Base-by-base conservation (phyloP, 2,329 filamentous ascomycete species). In the Aspergillus brunneoviolaceus region DNA sequence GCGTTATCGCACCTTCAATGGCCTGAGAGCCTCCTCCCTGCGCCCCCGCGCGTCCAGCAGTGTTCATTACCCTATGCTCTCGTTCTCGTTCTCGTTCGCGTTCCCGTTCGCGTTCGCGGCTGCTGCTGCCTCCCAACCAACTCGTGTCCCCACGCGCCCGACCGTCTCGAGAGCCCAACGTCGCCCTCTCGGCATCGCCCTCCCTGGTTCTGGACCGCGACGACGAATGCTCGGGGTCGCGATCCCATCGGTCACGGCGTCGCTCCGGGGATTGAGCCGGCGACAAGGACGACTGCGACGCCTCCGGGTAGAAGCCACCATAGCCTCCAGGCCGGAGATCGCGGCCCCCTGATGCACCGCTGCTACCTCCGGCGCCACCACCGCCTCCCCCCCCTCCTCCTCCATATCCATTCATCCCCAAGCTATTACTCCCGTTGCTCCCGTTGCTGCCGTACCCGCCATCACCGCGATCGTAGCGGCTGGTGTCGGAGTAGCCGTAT, bases 311-410 rank as follows among this genome's bases (percentile, higher is more conserved):
- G 51, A 80, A 79, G 29, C 78, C 78, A 39, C 78, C 78, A 59
- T 80, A 80, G 25, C 78, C 79, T 49, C 78, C 78, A 2, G 76
- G 69, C 23, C 78, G 75, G 51, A 70, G 74, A 21, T 75, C 76
- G 39, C 16, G 39, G 25, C 77, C 77, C 33, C 78, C 78, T 58
- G 80, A 80, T 23, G 77, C 78, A 50, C 78, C 78, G 2, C 75
- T 69, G 29, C 78, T 74, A 51, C 70, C 73, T 23, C 23, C 27
- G 27, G 27, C 27, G 23, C 23, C 23, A 23, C 23, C 23, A 29
- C 27, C 27, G 21, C 75, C 75, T 51, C 75, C 61, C 29, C 64
- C 63, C 60, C 67, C 59, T 55, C 64, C 64, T 45, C 63, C 66
- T 49, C 66, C 65, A 57, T 76, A 75, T 31, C 72, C 70, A 58